These are phyloP conservation scores for Diospyros lotus DNA, from an alignment of 148 eudicot genomes.

Conservation along the genomic window DNA sequence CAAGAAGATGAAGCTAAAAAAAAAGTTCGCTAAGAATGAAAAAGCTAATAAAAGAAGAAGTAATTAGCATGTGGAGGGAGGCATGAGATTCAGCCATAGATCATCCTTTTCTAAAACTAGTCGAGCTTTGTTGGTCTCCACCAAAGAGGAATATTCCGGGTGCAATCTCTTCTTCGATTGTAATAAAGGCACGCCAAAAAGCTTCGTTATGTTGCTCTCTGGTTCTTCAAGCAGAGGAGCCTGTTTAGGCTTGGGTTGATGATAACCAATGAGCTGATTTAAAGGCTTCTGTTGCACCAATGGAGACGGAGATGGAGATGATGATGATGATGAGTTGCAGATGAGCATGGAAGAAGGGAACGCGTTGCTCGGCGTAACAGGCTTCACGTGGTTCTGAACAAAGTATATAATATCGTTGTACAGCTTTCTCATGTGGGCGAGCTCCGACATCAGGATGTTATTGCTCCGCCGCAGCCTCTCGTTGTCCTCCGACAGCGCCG, in stretches of 20 bases:
- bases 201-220: constrained; percentile 32
- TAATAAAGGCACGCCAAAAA: constrained; percentile 66
- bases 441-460: constrained; percentile 65
- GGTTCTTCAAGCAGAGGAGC: constrained; percentile 19
- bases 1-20: background rate
- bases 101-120: constrained; percentile 71
- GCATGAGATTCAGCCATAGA: constrained; percentile 89
- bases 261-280: constrained; percentile 24
- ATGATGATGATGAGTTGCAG: background rate
- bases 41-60: background rate
- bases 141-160: constrained; percentile 36
- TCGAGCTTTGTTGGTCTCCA: constrained; percentile 45
- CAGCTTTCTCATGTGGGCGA: constrained; percentile 77
- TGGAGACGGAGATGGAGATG: background rate
- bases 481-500: constrained; percentile 72
- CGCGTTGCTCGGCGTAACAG: constrained; percentile 43
- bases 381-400: constrained; percentile 86
- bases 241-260: constrained; percentile 1
- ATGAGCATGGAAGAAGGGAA: constrained; percentile 18
- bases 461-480: constrained; percentile 70
- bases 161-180: constrained; percentile 65
- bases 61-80: constrained; percentile 54
- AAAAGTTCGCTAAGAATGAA: background rate
- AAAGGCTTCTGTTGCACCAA: constrained; percentile 19
- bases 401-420: constrained; percentile 88